Conservation (phyloP, 345 rosid species). For the Clarkia xantiana region DNA sequence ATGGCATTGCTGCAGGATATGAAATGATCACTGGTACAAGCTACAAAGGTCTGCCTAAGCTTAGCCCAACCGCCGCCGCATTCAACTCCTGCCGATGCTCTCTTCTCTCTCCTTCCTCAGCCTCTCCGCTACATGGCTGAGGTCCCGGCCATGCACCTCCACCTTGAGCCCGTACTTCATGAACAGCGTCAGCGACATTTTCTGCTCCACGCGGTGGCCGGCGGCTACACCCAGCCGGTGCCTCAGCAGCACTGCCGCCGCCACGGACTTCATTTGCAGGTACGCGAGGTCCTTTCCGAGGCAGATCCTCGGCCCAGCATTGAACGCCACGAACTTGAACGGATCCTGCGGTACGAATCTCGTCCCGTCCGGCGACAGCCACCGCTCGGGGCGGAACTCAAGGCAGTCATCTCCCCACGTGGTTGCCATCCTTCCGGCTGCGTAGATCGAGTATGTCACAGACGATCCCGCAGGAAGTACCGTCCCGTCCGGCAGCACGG, state of each 20-base stretch:
- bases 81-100: constrained; percentile 1
- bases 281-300: constrained; percentile 80
- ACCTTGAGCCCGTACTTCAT: constrained; percentile 81
- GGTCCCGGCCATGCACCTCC: constrained; percentile 42
- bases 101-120: constrained; percentile 15
- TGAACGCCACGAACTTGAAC: constrained; percentile 76
- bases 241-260: constrained; percentile 58
- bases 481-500: constrained; percentile 80
- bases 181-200: constrained; percentile 86
- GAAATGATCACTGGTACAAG: too few relatives aligned
- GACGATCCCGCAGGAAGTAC: constrained; percentile 87
- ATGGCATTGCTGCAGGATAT: too few relatives aligned
- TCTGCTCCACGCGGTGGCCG: constrained; percentile 89
- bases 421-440: constrained; percentile 77
- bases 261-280: constrained; percentile 83
- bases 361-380: constrained; percentile 52
- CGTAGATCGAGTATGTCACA: constrained; percentile 74
- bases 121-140: constrained; percentile 23
- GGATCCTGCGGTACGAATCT: constrained; percentile 47
- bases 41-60: too few relatives aligned
- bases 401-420: constrained; percentile 88
- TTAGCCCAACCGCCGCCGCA: constrained; percentile 9
- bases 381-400: constrained; percentile 75
- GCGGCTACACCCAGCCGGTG: constrained; percentile 48
- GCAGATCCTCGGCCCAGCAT: constrained; percentile 87